Evolutionary conservation across 768 basidiomycete species (phyloP).

Genomic region (Podaxis carcinomalis): DNA sequence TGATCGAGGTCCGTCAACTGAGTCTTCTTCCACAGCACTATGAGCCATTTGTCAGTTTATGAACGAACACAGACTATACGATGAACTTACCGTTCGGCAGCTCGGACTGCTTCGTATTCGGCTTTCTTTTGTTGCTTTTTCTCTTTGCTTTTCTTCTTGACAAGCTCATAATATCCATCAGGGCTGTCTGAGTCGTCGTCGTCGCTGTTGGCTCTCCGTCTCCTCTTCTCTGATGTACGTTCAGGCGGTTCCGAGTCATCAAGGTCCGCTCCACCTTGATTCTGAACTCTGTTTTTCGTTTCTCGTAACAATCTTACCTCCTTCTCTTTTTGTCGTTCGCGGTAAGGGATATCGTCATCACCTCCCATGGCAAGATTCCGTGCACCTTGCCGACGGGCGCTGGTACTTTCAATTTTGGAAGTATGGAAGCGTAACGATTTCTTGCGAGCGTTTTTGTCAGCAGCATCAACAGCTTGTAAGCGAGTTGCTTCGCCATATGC

Average conservation of each 20-base stretch:
- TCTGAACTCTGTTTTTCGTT: slow-evolving; percentile 37
- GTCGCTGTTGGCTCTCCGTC: slow-evolving; percentile 30
- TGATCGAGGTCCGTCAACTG: slow-evolving; percentile 69
- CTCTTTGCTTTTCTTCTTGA: slow-evolving; percentile 67
- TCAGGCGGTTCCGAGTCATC: slow-evolving; percentile 49
- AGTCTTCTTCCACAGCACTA: slow-evolving; percentile 22
- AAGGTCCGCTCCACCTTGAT: slow-evolving; percentile 63
- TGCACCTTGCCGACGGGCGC: slow-evolving; percentile 70
- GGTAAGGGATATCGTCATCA: slow-evolving; percentile 94
- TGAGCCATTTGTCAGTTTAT: slow-evolving; percentile 13
- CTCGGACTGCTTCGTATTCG: slow-evolving; percentile 67
- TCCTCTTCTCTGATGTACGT: slow-evolving; percentile 30
- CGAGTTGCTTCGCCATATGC: slow-evolving; percentile 73
- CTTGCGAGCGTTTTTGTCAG: slow-evolving; percentile 79
- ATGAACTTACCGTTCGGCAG: slow-evolving; percentile 49
- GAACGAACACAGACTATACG: not conserved
- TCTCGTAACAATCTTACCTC: slow-evolving; percentile 55
- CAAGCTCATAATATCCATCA: slow-evolving; percentile 88
- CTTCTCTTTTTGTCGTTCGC: slow-evolving; percentile 63
- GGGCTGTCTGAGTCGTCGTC: slow-evolving; percentile 41
- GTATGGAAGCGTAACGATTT: slow-evolving; percentile 92
- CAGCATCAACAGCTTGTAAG: slow-evolving; percentile 67
- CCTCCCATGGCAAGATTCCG: slow-evolving; percentile 71
- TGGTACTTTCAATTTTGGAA: slow-evolving; percentile 80
- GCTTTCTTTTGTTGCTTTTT: slow-evolving; percentile 78